Percentiles rank a stretch among this genome's conserved stretches.
Evolutionary conservation across 176 grass and related monocot species (phyloP).

Genomic region (Eremochloa ophiuroides): DNA sequence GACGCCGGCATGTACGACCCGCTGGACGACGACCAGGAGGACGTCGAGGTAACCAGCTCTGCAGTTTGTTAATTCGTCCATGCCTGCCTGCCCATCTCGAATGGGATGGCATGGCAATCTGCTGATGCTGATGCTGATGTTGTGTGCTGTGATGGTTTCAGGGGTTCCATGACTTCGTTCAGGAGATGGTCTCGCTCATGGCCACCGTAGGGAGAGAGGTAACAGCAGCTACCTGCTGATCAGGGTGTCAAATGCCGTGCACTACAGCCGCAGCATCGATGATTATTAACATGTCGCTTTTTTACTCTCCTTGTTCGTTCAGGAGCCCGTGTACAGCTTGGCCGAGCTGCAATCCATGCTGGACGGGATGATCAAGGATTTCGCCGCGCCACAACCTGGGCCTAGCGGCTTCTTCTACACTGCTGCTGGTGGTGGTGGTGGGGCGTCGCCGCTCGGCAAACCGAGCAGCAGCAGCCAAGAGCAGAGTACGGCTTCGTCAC

Average conservation of each 20-base stretch:
- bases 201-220: slow-evolving; percentile 88
- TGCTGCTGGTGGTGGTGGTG: too few relatives aligned
- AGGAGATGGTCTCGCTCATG: slow-evolving; percentile 90
- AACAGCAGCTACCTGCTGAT: background rate
- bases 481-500: background rate
- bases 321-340: slow-evolving; percentile 57
- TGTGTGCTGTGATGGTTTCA: background rate
- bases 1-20: slow-evolving; percentile 69
- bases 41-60: slow-evolving; percentile 49
- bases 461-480: background rate
- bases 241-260: background rate
- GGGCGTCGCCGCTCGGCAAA: background rate
- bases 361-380: slow-evolving; percentile 58
- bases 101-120: too few relatives aligned
- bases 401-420: slow-evolving; percentile 1
- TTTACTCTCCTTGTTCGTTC: background rate
- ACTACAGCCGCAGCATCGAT: background rate
- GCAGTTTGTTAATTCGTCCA: too few relatives aligned
- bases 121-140: background rate
- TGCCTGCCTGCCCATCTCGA: background rate
- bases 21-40: slow-evolving; percentile 52
- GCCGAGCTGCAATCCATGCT: slow-evolving; percentile 73
- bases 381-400: background rate
- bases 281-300: background rate
- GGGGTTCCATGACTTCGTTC: slow-evolving; percentile 84